Percentiles rank a stretch among this genome's conserved stretches.
Evolutionary conservation across 208 protist genomes (phyloP).

Genomic region (Angomonas deanei): DNA sequence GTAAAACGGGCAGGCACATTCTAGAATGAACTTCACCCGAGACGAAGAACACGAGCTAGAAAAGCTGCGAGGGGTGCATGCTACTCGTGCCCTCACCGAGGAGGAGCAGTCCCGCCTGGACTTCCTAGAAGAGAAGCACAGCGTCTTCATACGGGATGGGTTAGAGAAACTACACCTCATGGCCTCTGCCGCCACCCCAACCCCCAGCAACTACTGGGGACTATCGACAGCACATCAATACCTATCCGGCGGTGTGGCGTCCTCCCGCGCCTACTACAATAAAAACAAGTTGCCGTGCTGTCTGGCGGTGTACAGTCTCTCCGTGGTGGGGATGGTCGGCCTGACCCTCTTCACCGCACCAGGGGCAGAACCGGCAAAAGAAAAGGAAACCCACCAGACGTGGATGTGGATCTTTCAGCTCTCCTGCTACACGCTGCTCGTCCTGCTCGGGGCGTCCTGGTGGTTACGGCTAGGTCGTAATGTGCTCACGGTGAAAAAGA

Average conservation of each 20-base stretch:
- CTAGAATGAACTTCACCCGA: constrained; percentile 19
- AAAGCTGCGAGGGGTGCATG: constrained; percentile 8
- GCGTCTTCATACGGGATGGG: constrained; percentile 28
- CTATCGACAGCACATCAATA: too few species aligned
- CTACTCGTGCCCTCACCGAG: constrained; percentile 9
- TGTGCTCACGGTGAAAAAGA: too few species aligned
- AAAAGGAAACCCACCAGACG: too few species aligned
- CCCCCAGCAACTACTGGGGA: not conserved
- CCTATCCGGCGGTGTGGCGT: too few species aligned
- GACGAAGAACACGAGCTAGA: constrained; percentile 35
- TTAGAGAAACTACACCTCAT: constrained; percentile 18
- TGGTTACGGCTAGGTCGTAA: too few species aligned
- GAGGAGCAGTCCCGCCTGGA: constrained; percentile 16
- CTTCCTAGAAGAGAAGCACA: constrained; percentile 23
- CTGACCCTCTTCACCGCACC: not conserved
- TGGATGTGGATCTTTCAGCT: too few species aligned
- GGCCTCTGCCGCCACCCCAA: constrained; percentile 10
- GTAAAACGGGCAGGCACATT: not conserved
- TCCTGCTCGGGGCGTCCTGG: too few species aligned
- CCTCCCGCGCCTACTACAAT: not conserved
- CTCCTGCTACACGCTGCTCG: too few species aligned
- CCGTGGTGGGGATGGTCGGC: not conserved
- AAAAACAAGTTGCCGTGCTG: not conserved
- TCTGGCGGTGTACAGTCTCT: not conserved
- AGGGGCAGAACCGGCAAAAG: not conserved